Evolutionary conservation across 805 yeast genomes (phyloP).

Genomic region (Saccharomycopsis sp.): DNA sequence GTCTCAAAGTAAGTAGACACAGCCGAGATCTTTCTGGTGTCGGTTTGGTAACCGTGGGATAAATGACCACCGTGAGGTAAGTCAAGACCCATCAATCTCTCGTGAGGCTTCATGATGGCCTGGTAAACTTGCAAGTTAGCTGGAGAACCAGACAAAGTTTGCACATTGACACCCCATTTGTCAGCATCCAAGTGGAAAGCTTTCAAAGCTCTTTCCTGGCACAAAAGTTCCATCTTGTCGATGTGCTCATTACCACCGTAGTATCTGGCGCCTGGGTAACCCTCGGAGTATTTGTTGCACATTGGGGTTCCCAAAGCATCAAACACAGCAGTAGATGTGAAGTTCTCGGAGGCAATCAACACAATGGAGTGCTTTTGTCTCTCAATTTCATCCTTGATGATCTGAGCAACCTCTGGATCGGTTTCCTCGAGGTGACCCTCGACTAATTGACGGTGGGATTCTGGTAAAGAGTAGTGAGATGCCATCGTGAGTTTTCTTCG

Average conservation of each 20-base stretch:
- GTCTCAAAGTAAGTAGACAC: constrained; percentile 96
- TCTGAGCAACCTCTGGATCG: constrained; percentile 73
- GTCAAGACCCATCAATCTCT: constrained; percentile 96
- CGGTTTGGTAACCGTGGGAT: constrained; percentile 97
- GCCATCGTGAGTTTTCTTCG: constrained; percentile 1
- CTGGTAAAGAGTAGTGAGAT: constrained; percentile 54
- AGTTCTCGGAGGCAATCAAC: constrained; percentile 94
- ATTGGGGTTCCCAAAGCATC: constrained; percentile 96
- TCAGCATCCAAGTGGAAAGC: constrained; percentile 77
- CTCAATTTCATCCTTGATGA: constrained; percentile 70
- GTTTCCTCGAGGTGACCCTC: constrained; percentile 57
- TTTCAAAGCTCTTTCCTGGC: constrained; percentile 90
- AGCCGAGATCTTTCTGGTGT: constrained; percentile 81
- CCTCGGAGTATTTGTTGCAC: constrained; percentile 98
- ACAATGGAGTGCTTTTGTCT: constrained; percentile 94
- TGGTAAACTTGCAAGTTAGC: constrained; percentile 96
- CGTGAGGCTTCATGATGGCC: constrained; percentile 92
- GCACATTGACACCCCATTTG: constrained; percentile 97
- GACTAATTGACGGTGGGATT: constrained; percentile 57
- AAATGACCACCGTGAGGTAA: constrained; percentile 98
- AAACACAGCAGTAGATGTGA: constrained; percentile 92
- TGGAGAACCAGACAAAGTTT: constrained; percentile 94
- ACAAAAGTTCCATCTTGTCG: constrained; percentile 85
- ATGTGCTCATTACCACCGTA: constrained; percentile 98
- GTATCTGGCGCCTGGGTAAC: constrained; percentile 98